Percentiles rank a stretch among this genome's conserved stretches.
Evolutionary conservation across 352 stramenopile species (phyloP).

Genomic region (Globisporangium splendens): DNA sequence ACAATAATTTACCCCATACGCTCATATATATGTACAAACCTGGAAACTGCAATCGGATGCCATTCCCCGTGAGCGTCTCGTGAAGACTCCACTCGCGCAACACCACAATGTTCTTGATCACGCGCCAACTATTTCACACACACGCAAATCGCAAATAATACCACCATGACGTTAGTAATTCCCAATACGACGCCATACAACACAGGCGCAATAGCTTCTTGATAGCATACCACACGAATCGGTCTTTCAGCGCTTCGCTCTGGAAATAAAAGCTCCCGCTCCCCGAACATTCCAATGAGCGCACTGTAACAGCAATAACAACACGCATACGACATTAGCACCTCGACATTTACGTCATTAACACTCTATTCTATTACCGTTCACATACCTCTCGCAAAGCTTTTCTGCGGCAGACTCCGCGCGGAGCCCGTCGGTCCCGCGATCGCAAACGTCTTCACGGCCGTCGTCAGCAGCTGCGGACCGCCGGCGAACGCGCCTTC

Average conservation of each 20-base stretch:
- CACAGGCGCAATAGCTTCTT: neutral
- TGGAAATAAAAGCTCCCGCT: constrained; percentile 76
- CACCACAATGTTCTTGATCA: constrained; percentile 71
- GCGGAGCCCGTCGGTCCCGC: constrained; percentile 13
- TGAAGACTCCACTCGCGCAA: constrained; percentile 75
- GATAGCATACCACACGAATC: constrained; percentile 48
- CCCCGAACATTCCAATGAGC: constrained; percentile 58
- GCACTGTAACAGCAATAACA: constrained; percentile 25
- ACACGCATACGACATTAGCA: neutral
- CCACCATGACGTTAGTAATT: too few relatives aligned
- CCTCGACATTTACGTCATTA: constrained; percentile 1
- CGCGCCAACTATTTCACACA: constrained; percentile 39
- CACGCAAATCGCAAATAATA: constrained; percentile 1
- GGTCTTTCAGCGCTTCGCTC: constrained; percentile 58
- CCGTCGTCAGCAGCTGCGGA: constrained; percentile 12
- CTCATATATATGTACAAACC: constrained; percentile 8
- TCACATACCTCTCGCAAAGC: constrained; percentile 42
- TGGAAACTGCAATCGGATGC: constrained; percentile 50
- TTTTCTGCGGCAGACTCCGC: constrained; percentile 45
- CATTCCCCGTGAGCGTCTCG: constrained; percentile 50
- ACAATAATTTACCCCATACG: too few relatives aligned
- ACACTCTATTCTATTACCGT: neutral
- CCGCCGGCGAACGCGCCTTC: neutral
- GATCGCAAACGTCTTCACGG: constrained; percentile 15
- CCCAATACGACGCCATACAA: neutral